Base-by-base conservation (phyloP, 495 filamentous ascomycete genomes). In the Annulohypoxylon maeteangense region DNA sequence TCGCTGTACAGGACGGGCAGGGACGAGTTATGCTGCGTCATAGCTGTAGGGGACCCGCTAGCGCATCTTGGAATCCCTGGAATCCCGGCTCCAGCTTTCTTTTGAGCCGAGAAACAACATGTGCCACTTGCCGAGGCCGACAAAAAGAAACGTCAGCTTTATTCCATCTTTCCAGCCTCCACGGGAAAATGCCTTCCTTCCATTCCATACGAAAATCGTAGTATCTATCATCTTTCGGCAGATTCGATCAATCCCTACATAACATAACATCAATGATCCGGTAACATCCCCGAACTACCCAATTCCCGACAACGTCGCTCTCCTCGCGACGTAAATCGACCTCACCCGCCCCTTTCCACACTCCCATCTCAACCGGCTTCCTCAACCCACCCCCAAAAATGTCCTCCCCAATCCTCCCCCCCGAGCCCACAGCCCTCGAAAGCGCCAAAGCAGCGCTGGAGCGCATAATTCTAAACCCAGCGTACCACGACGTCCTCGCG, bases 401-500 rank as follows among this genome's bases (percentile, higher is more conserved):
- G 57, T 36, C 48, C 50, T 6, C 22, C 34, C 47, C 40, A 34
- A 8, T n/a, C 50, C 42, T 22, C 48, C 57, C 11, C 31, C 16
- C 40, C 3, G 36, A n/a, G 12, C 36, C 36, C 11, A 40, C 36
- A 14, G 6, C 40, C 23, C 62, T 71, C 57, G 36, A 65, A 45
- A 53, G 27, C 71, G 50, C 61, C 50, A 65, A 85, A 79, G 79
- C 79, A 36, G 76, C 78, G 77, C 78, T 90, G 66, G 90, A 96
- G 78, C 82, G 85, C 58, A 83, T 95, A 51, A 81, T 97, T 64
- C 89, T 95, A 38, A 88, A 98, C 78, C 93, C 95, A 3, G 82
- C 88, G 67, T 90, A 97, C 79, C 91, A 93, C 62, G 92, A 93
- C 72, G 74, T 93, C 57, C 87, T 99, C 27, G 85, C 91, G 25